phyloP scores from a whole-genome alignment of 2,329 filamentous ascomycete species.

The Phoma sp. region DNA sequence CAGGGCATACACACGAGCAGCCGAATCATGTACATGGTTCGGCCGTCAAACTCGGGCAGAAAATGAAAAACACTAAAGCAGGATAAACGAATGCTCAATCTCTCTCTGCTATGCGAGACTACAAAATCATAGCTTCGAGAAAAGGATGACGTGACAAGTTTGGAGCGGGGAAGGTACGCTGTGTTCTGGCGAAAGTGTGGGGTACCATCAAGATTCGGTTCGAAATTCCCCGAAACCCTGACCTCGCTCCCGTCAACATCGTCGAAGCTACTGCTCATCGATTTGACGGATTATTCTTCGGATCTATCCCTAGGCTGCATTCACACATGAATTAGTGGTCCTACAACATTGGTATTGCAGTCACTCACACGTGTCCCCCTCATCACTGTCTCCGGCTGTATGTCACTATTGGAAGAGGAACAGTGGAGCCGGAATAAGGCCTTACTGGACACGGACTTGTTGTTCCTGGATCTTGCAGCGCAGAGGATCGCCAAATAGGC shows the following conservation, averaged over 20 bases:
- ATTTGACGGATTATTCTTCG: too few relatives aligned
- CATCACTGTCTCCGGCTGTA: too few relatives aligned
- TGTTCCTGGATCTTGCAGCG: neutral
- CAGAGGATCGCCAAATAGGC: constrained; percentile 1
- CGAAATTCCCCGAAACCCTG: neutral
- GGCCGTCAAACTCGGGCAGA: too few relatives aligned
- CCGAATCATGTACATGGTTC: neutral
- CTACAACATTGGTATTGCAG: too few relatives aligned
- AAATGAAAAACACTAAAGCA: neutral
- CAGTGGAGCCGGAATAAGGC: neutral
- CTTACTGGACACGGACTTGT: neutral
- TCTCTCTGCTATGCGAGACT: too few relatives aligned
- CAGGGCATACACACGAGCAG: neutral
- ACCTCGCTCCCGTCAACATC: neutral
- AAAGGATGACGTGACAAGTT: neutral
- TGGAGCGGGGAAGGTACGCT: neutral
- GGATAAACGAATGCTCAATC: too few relatives aligned
- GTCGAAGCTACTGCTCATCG: neutral
- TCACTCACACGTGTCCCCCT: too few relatives aligned
- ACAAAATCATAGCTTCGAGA: neutral
- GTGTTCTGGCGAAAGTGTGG: too few relatives aligned
- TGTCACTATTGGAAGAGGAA: neutral
- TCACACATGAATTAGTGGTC: too few relatives aligned
- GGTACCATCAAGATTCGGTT: neutral
- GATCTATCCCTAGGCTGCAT: too few relatives aligned